Evolutionary conservation across 164 flowering plant species (phyloP), one percentile per base, ranked within the genome.

Genomic region (Akebia trifoliata): DNA sequence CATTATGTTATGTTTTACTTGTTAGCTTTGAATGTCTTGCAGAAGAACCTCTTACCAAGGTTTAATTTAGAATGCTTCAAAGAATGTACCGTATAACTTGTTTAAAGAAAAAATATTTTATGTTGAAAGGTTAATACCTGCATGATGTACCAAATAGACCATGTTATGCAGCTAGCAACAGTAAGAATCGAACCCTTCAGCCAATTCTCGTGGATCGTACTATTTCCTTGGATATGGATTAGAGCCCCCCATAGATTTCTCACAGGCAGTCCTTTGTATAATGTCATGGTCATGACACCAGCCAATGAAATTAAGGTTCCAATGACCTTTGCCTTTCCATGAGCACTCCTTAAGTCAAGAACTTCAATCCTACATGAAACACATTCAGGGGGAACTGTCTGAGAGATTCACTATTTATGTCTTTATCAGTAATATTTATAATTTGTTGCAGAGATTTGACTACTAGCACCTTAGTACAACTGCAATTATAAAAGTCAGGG

Each of bases 61-160:
- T 14, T 11, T 52, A 26, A 20, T 28, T 15, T 48, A 56, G 8
- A 25, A 39, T 38, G 30, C 10, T 18, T 55, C 18, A 11, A 21
- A 37, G 22, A 9, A 14, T 9, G 8, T 49, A 7, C 2, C 1
- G 15, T 8, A 29, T 14, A 4, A 12, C 12, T 29, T 8, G 4
- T 11, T 30, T 42, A 25, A 12, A 12, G 4, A 25, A 26, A n/a
- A n/a, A n/a, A n/a, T n/a, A 10, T 51, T 15, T 18, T 12, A 47
- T 15, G 20, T 20, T 4, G 29, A 36, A 42, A 31, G 52, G 55
- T 36, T 37, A 31, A 22, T 48, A 84, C 97, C 95, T 87, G 96
- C 90, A 87, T 78, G 28, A 91, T 83, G 68, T 80, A 86, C 81
- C 80, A 81, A 4, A 81, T 59, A n/a, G 96, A 78, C 89, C 85